phyloP scores from a whole-genome alignment of 2,329 filamentous ascomycete genomes.

The Sclerotinia sclerotiorum region DNA sequence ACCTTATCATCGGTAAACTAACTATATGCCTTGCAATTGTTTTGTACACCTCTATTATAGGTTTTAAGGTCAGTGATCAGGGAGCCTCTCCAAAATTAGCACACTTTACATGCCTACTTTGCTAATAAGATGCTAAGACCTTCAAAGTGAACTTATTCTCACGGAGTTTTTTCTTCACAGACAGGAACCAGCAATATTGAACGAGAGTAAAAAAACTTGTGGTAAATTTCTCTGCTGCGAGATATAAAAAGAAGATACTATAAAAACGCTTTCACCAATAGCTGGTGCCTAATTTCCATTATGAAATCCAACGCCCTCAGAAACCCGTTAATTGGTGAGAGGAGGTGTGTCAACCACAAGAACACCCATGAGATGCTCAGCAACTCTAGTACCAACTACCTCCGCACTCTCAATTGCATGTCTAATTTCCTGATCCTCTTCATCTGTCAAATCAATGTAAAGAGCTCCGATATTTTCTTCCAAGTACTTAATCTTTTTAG shows the following conservation, averaged over 20 bases:
- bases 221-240: background rate
- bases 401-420: constrained; percentile 37
- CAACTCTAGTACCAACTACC: constrained; percentile 23
- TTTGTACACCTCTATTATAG: background rate
- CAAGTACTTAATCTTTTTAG: constrained; percentile 48
- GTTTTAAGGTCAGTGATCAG: background rate
- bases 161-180: background rate
- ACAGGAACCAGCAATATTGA: background rate
- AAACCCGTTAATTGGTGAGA: background rate
- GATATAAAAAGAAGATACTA: background rate
- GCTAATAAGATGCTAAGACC: background rate
- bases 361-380: constrained; percentile 24
- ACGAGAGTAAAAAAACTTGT: background rate
- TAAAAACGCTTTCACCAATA: background rate
- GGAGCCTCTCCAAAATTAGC: background rate
- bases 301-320: too few species aligned
- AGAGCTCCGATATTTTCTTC: constrained; percentile 46
- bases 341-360: constrained; percentile 23
- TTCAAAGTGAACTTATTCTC: background rate
- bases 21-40: background rate
- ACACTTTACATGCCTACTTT: background rate
- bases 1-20: background rate
- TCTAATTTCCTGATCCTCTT: constrained; percentile 42
- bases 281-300: too few species aligned
- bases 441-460: constrained; percentile 39